Conservation (phyloP, 148 eudicot genomes). For the Euryodendron excelsum region DNA sequence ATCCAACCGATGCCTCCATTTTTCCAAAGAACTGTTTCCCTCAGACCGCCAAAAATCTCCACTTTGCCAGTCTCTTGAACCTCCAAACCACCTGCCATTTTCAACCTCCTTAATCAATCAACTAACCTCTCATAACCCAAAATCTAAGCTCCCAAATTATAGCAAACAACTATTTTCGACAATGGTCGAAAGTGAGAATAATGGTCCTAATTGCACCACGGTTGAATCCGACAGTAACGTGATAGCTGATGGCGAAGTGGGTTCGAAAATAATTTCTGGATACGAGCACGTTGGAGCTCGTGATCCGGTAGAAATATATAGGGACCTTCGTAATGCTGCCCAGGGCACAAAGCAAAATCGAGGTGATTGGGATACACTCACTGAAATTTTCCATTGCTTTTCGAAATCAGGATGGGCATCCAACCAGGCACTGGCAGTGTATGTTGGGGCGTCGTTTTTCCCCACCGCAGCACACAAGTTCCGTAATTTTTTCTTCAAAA, state of each 20-base stretch:
- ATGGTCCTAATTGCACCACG: not conserved
- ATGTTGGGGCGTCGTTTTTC: slow-evolving; percentile 79
- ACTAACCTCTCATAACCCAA: not conserved
- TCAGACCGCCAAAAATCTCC: slow-evolving; percentile 3
- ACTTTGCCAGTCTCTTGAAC: not conserved
- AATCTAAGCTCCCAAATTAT: slow-evolving; percentile 4
- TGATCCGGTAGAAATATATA: slow-evolving; percentile 75
- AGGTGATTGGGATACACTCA: slow-evolving; percentile 46
- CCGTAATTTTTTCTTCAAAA: slow-evolving; percentile 41
- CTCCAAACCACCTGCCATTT: slow-evolving; percentile 5
- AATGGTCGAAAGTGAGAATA: slow-evolving; percentile 16
- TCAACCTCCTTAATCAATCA: slow-evolving; percentile 5
- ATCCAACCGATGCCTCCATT: slow-evolving; percentile 17
- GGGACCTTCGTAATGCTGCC: slow-evolving; percentile 42
- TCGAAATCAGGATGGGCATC: slow-evolving; percentile 76
- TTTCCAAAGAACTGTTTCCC: not conserved
- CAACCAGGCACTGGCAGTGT: slow-evolving; percentile 83
- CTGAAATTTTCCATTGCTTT: slow-evolving; percentile 51
- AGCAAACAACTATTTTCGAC: slow-evolving; percentile 15
- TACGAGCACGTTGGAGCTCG: slow-evolving; percentile 33
- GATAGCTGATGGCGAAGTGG: not conserved
- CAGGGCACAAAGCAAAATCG: slow-evolving; percentile 23
- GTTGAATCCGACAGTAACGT: not conserved
- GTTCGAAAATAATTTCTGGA: slow-evolving; percentile 12
- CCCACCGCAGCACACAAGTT: slow-evolving; percentile 71